These are phyloP conservation scores for Beta lomatogona DNA, from an alignment of 179 eudicot species.

Conservation along the genomic window DNA sequence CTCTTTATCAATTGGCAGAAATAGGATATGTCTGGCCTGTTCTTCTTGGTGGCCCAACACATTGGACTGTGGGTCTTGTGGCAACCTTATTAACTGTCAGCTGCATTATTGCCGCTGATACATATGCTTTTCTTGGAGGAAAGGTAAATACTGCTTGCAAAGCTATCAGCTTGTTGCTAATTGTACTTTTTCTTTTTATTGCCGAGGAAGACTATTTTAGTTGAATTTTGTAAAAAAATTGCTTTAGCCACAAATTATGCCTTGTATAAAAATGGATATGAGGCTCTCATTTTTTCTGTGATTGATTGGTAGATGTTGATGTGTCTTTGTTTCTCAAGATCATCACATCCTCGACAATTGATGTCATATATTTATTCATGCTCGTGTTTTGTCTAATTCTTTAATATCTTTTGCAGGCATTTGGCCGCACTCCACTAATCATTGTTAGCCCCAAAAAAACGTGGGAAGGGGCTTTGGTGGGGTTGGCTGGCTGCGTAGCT, in stretches of 20 bases:
- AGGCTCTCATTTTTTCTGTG: neutral
- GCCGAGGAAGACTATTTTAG: too few relatives aligned
- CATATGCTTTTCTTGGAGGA: conserved; percentile 92
- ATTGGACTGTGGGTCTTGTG: conserved; percentile 97
- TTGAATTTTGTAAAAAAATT: too few relatives aligned
- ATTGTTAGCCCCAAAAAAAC: conserved; percentile 92
- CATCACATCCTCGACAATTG: neutral
- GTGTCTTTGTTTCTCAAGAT: neutral
- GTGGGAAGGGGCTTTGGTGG: conserved; percentile 92
- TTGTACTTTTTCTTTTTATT: neutral
- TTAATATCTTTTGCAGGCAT: conserved; percentile 54
- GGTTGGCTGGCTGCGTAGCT: conserved; percentile 85
- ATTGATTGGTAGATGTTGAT: neutral
- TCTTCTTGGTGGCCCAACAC: conserved; percentile 86
- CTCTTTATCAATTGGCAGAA: conserved; percentile 42
- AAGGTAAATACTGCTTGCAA: conserved; percentile 52
- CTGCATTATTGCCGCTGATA: conserved; percentile 97
- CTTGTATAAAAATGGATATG: neutral
- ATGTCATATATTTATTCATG: neutral
- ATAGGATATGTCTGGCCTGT: conserved; percentile 77
- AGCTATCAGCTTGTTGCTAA: neutral
- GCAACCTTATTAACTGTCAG: conserved; percentile 79
- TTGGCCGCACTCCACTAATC: conserved; percentile 90
- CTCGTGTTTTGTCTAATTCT: neutral
- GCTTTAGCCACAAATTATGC: neutral